Percentiles rank a stretch among this genome's conserved stretches.
These are phyloP conservation scores for Lactarius pseudohatsudake DNA, from an alignment of 768 basidiomycete species.

Conservation along the genomic window DNA sequence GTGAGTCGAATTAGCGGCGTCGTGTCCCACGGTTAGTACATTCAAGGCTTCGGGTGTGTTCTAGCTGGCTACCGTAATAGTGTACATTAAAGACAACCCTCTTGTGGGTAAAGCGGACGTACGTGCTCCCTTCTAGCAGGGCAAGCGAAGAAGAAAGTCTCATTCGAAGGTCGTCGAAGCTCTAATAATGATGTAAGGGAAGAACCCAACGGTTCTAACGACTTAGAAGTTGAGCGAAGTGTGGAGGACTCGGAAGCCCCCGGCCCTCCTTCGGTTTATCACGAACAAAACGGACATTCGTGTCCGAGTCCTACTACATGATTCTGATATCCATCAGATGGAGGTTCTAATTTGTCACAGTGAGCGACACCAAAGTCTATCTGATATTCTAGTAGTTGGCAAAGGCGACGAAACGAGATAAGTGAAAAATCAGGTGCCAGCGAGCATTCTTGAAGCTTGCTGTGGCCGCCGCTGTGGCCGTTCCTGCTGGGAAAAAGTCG, in stretches of 20 bases:
- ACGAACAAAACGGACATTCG: no score
- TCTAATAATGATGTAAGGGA: background rate
- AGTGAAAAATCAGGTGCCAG: no score
- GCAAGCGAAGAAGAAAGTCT: background rate
- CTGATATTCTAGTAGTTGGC: background rate
- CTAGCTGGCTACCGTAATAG: background rate
- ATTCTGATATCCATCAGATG: background rate
- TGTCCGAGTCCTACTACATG: no score
- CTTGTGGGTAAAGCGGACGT: background rate
- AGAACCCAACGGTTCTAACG: background rate
- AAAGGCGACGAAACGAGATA: no score
- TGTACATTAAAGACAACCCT: background rate
- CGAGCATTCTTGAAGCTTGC: no score
- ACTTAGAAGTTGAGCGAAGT: background rate
- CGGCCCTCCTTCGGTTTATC: no score
- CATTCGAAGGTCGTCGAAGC: background rate
- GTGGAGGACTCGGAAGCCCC: no score
- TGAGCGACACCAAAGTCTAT: background rate
- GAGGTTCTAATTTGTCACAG: background rate
- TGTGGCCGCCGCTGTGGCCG: no score
- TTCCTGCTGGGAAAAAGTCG: background rate
- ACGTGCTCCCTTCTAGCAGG: background rate
- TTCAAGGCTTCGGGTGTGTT: background rate
- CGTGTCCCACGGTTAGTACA: background rate
- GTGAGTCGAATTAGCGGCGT: background rate